A percentile compares a stretch with the other conserved stretches of the same genome.
Conservation (phyloP, 2,329 filamentous ascomycete genomes). For the Chaetomiaceae sp. region DNA sequence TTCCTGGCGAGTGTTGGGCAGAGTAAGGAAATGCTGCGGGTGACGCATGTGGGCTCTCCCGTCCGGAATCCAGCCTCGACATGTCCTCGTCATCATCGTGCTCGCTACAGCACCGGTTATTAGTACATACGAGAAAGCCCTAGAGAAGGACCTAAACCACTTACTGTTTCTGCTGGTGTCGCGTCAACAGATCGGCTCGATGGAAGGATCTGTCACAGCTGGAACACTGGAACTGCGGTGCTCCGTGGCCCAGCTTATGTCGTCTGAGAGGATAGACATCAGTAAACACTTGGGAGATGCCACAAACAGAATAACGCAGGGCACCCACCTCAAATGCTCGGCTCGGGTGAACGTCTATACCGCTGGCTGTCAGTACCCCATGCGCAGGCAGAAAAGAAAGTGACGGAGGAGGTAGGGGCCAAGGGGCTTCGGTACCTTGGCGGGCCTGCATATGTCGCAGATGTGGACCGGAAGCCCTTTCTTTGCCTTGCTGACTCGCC, state of each 20-base stretch:
- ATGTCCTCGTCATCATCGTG: slow-evolving; percentile 40
- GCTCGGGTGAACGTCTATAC: slow-evolving; percentile 58
- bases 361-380: slow-evolving; percentile 21
- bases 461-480: slow-evolving; percentile 55
- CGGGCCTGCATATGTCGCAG: slow-evolving; percentile 47
- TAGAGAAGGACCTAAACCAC: slow-evolving; percentile 11
- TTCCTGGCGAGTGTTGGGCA: slow-evolving; percentile 1
- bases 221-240: slow-evolving; percentile 48
- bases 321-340: slow-evolving; percentile 53
- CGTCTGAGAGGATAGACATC: slow-evolving; percentile 38
- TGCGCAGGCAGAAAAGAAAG: background rate
- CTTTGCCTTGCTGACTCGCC: slow-evolving; percentile 53
- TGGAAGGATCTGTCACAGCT: slow-evolving; percentile 56
- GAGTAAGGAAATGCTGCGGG: slow-evolving; percentile 20
- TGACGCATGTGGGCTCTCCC: slow-evolving; percentile 29
- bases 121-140: slow-evolving; percentile 6
- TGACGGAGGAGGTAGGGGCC: background rate
- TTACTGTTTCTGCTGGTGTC: slow-evolving; percentile 51
- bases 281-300: background rate
- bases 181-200: slow-evolving; percentile 54
- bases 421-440: slow-evolving; percentile 39
- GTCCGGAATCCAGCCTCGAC: slow-evolving; percentile 27
- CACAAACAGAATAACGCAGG: too few relatives aligned
- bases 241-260: slow-evolving; percentile 56
- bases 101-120: slow-evolving; percentile 33